phyloP scores from a whole-genome alignment of 1,284 basidiomycete genomes.

The Papiliotrema terrestris region DNA sequence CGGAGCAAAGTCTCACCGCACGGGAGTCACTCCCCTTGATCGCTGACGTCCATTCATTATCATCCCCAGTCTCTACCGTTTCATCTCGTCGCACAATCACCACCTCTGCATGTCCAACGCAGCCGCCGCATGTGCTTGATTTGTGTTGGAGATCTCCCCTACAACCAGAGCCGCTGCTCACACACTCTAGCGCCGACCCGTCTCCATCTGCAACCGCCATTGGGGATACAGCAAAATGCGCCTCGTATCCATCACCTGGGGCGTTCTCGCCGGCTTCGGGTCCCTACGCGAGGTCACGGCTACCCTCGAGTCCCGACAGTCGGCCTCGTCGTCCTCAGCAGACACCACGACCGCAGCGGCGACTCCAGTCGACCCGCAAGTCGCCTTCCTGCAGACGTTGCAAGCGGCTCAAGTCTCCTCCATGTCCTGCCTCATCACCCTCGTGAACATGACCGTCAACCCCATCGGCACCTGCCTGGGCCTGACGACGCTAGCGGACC shows the following conservation, averaged over 20 bases:
- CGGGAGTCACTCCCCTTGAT: too few relatives aligned
- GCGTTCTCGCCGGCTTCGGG: neutral
- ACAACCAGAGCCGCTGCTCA: too few relatives aligned
- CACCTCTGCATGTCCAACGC: too few relatives aligned
- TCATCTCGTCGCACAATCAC: too few relatives aligned
- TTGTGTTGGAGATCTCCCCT: too few relatives aligned
- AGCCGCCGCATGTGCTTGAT: too few relatives aligned
- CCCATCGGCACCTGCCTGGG: slow-evolving; percentile 31
- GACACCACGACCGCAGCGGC: neutral
- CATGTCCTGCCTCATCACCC: slow-evolving; percentile 37
- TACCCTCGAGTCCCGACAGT: neutral
- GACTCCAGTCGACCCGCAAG: slow-evolving; percentile 6
- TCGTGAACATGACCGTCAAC: slow-evolving; percentile 36
- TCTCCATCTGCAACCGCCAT: too few relatives aligned
- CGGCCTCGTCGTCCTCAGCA: slow-evolving; percentile 6
- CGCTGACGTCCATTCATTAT: too few relatives aligned
- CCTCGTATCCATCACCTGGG: neutral
- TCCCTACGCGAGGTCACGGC: neutral
- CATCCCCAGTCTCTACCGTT: too few relatives aligned
- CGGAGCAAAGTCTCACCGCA: too few relatives aligned
- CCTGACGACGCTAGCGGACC: slow-evolving; percentile 18
- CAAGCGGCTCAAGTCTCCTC: slow-evolving; percentile 33
- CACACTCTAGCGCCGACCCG: too few relatives aligned
- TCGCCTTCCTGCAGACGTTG: slow-evolving; percentile 31
- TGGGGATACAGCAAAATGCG: too few relatives aligned